Conservation (phyloP, 208 protist species). For the Leishmania mexicana region DNA sequence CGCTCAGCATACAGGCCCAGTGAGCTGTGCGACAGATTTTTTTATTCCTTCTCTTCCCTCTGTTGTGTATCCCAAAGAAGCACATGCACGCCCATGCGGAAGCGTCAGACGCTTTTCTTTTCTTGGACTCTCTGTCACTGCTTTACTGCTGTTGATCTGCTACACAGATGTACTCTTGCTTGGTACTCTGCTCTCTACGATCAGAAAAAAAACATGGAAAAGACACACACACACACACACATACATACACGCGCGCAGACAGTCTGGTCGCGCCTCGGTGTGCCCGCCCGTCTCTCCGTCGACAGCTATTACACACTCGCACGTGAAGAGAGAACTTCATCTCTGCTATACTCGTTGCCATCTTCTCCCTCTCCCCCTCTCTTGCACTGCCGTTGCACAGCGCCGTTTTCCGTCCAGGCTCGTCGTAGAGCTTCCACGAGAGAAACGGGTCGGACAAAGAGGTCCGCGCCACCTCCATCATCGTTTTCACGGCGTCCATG, state of each 20-base stretch:
- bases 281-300: neutral
- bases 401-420: neutral
- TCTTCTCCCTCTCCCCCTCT: neutral
- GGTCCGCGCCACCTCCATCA: neutral
- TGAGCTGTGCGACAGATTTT: neutral
- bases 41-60: neutral
- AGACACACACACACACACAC: no score
- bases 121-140: neutral
- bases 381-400: no score
- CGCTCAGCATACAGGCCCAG: neutral
- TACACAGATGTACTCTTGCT: neutral
- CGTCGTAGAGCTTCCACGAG: neutral
- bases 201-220: neutral
- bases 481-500: neutral
- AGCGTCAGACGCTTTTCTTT: neutral
- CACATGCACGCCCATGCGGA: neutral
- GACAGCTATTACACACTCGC: no score
- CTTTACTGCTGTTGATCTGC: constrained; percentile 12
- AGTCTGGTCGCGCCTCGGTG: neutral
- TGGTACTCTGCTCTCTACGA: neutral
- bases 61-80: no score
- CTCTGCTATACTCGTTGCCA: no score
- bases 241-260: neutral
- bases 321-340: neutral
- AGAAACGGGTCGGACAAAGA: neutral